Base-by-base conservation (phyloP, 2,329 filamentous ascomycete genomes). In the Chaetomiaceae sp. region DNA sequence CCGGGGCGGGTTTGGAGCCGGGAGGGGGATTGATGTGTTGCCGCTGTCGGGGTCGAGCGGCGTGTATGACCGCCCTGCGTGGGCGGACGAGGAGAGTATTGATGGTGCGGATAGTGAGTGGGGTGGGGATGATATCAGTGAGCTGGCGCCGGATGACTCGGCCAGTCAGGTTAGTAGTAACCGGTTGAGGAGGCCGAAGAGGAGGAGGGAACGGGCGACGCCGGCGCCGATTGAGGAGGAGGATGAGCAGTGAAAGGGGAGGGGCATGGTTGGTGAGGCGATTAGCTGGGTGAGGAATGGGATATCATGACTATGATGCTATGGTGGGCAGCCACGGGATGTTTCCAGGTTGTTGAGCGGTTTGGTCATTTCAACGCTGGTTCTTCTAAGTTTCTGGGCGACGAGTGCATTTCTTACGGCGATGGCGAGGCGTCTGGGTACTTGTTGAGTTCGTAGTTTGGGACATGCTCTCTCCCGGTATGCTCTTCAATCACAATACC, bases 121-220 rank as follows among this genome's bases (percentile, higher is more conserved):
- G 73, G 75, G 73, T 17, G 75, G 77, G 44, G 81, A 84, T 50
- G 77, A 82, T 54, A 66, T 69, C 47, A 74, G 75, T 40, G 80
- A 83, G 62, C 75, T 92, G 45, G 84, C 84, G 61, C 88, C 88
- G 0, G 88, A 92, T 64, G 88, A 92, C 68, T 87, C 82, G 51
- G 88, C 88, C 22, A 91, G 87, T 69, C 91, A 91, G 66, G 88
- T 92, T 55, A 85, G 82, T 65, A 88, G 84, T 65, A 85, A 84
- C 49, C 71, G 86, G 61, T 77, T 86, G 64, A 77, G 84, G 61
- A 75, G 83, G 64, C 85, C 82, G 38, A 88, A 86, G 75, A 75
- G 84, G 64, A 79, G 83, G 62, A 81, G 79, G 58, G 84, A 89
- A 70, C 76, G 87, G 59, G 77, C 84, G 55, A 89, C 86, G 19